Percentiles rank a stretch among this genome's conserved stretches.
Evolutionary conservation across 2,329 filamentous ascomycete genomes (phyloP).

Genomic region (Harringtonia aguacate): DNA sequence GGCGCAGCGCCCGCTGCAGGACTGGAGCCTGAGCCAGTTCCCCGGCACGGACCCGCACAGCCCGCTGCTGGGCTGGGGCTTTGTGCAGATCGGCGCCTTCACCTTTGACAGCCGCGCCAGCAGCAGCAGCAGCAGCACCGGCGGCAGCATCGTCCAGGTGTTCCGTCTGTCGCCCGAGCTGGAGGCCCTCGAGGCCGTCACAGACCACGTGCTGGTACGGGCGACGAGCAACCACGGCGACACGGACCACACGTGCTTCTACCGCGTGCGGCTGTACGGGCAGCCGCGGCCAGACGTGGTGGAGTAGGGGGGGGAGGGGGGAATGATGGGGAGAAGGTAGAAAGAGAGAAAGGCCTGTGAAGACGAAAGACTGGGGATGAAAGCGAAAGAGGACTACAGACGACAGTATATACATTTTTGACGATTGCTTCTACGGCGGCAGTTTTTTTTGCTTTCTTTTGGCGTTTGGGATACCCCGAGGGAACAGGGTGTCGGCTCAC

Average conservation of each 20-base stretch:
- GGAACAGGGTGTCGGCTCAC: too few species aligned
- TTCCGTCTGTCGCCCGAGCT: constrained; percentile 43
- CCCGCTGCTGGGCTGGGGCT: constrained; percentile 26
- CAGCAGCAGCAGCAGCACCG: constrained; percentile 21
- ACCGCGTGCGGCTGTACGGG: constrained; percentile 50
- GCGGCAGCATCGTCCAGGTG: constrained; percentile 31
- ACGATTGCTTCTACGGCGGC: background rate
- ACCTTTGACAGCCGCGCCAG: constrained; percentile 34
- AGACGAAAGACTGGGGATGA: too few species aligned
- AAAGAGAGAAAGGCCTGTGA: too few species aligned
- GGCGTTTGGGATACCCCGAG: background rate
- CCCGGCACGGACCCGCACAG: constrained; percentile 17
- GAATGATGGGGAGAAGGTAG: background rate
- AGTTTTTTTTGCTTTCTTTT: background rate
- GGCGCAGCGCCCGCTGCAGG: constrained; percentile 23
- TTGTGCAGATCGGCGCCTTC: constrained; percentile 48
- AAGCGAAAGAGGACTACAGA: too few species aligned
- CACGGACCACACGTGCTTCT: constrained; percentile 52
- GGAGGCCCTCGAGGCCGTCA: constrained; percentile 31
- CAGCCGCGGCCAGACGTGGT: constrained; percentile 14
- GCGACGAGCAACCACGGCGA: constrained; percentile 49
- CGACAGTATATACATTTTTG: too few species aligned
- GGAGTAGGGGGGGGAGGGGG: background rate
- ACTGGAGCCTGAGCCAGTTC: constrained; percentile 33
- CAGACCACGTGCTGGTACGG: constrained; percentile 42